These are phyloP conservation scores for Penicillium brasilianum DNA, from an alignment of 2,329 filamentous ascomycete genomes.

Conservation along the genomic window DNA sequence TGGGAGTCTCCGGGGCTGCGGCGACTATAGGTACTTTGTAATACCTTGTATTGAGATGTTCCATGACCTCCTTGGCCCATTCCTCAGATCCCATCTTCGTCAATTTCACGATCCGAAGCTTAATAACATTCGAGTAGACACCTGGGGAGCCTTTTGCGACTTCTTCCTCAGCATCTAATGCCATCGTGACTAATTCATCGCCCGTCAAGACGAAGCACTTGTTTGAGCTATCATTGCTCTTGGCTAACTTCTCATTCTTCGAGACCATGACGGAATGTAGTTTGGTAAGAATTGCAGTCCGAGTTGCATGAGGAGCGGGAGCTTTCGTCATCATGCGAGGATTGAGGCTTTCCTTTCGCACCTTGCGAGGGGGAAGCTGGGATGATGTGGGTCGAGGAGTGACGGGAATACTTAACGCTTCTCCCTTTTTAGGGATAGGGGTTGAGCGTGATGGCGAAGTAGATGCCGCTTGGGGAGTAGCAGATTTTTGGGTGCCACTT, in stretches of 20 bases:
- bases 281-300: conserved; percentile 50
- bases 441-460: conserved; percentile 33
- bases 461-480: conserved; percentile 34
- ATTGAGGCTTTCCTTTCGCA: conserved; percentile 50
- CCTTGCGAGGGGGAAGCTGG: conserved; percentile 36
- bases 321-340: conserved; percentile 52
- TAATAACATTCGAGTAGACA: conserved; percentile 84
- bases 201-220: conserved; percentile 45
- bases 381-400: conserved; percentile 6
- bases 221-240: conserved; percentile 40
- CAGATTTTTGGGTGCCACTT: conserved; percentile 26
- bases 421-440: not conserved
- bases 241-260: conserved; percentile 46
- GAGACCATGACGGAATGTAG: conserved; percentile 50
- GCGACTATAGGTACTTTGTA: conserved; percentile 37
- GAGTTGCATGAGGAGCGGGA: conserved; percentile 49
- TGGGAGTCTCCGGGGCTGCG: conserved; percentile 48
- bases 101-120: conserved; percentile 75
- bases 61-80: conserved; percentile 70
- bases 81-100: conserved; percentile 74
- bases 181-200: conserved; percentile 53
- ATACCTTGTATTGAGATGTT: conserved; percentile 46
- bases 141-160: conserved; percentile 68
- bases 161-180: conserved; percentile 73
- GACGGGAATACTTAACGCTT: not conserved